phyloP scores from a whole-genome alignment of 2,329 filamentous ascomycete species.

The Pyrenophora tritici-repentis region DNA sequence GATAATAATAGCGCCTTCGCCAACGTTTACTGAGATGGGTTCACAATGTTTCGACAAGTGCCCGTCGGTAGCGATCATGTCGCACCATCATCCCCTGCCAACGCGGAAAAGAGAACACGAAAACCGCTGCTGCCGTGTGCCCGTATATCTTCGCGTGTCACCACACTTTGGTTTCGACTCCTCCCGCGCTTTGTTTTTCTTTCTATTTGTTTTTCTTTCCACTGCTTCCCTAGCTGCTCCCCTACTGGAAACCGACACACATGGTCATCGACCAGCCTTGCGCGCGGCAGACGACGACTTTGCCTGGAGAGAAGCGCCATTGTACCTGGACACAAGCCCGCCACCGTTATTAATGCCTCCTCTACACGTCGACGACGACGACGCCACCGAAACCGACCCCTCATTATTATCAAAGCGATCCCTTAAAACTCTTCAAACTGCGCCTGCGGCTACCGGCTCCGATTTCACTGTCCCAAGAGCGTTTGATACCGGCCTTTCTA shows the following conservation, averaged over 20 bases:
- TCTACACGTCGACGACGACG: constrained; percentile 30
- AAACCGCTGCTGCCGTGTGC: constrained; percentile 24
- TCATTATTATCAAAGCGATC: constrained; percentile 32
- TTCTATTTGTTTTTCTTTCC: constrained; percentile 34
- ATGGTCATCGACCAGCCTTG: constrained; percentile 42
- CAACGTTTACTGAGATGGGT: constrained; percentile 23
- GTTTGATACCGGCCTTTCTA: constrained; percentile 56
- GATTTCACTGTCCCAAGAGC: constrained; percentile 47
- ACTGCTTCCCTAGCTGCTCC: constrained; percentile 35
- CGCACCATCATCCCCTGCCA: constrained; percentile 40
- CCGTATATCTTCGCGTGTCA: constrained; percentile 24
- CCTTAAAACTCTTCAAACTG: constrained; percentile 33
- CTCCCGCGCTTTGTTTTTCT: constrained; percentile 27
- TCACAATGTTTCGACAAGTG: constrained; percentile 23
- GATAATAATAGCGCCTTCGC: constrained; percentile 22
- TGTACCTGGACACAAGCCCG: constrained; percentile 38
- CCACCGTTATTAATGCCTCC: constrained; percentile 45
- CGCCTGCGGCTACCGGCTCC: constrained; percentile 22
- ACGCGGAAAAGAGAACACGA: constrained; percentile 26
- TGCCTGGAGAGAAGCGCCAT: constrained; percentile 37
- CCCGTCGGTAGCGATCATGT: constrained; percentile 34
- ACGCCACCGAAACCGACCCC: constrained; percentile 29
- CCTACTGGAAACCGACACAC: constrained; percentile 30
- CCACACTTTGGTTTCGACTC: constrained; percentile 11
- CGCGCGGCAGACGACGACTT: constrained; percentile 31